phyloP scores from a whole-genome alignment of 2,329 filamentous ascomycete genomes.

The Capronia americana region DNA sequence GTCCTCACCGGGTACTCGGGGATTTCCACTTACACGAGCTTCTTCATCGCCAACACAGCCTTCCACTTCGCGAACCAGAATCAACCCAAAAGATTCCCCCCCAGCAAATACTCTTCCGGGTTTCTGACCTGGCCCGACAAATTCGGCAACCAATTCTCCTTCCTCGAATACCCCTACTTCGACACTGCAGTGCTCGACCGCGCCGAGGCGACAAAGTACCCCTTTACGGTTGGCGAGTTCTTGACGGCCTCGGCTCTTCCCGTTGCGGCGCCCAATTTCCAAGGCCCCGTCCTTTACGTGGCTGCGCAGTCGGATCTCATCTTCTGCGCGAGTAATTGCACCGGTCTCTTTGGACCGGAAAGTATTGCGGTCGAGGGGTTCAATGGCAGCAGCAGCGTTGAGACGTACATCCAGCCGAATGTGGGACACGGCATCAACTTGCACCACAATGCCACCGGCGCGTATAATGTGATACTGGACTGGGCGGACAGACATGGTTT shows the following conservation, averaged over 20 bases:
- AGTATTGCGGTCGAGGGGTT: slow-evolving; percentile 33
- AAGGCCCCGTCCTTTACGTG: slow-evolving; percentile 41
- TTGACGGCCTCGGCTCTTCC: slow-evolving; percentile 32
- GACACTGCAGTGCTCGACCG: slow-evolving; percentile 60
- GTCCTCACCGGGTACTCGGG: slow-evolving; percentile 54
- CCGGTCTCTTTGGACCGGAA: slow-evolving; percentile 37
- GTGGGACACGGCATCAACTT: slow-evolving; percentile 43
- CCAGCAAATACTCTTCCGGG: slow-evolving; percentile 60
- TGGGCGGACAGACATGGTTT: slow-evolving; percentile 42
- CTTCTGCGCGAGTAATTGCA: slow-evolving; percentile 43
- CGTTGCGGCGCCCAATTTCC: slow-evolving; percentile 31
- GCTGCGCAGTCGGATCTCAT: slow-evolving; percentile 36
- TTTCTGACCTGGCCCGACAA: slow-evolving; percentile 58
- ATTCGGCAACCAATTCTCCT: slow-evolving; percentile 52
- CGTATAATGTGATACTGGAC: slow-evolving; percentile 41
- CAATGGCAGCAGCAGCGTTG: slow-evolving; percentile 37
- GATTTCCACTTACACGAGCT: slow-evolving; percentile 53
- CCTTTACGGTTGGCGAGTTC: slow-evolving; percentile 42
- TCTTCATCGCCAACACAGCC: slow-evolving; percentile 38
- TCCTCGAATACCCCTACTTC: slow-evolving; percentile 61
- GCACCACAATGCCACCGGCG: slow-evolving; percentile 42
- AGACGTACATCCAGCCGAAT: slow-evolving; percentile 40
- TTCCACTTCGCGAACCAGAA: slow-evolving; percentile 45
- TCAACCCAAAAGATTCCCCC: slow-evolving; percentile 29
- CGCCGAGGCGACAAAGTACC: slow-evolving; percentile 44